A percentile compares a stretch with the other conserved stretches of the same genome.
phyloP scores from a whole-genome alignment of 2,329 filamentous ascomycete genomes.

The Penicillium sp. region DNA sequence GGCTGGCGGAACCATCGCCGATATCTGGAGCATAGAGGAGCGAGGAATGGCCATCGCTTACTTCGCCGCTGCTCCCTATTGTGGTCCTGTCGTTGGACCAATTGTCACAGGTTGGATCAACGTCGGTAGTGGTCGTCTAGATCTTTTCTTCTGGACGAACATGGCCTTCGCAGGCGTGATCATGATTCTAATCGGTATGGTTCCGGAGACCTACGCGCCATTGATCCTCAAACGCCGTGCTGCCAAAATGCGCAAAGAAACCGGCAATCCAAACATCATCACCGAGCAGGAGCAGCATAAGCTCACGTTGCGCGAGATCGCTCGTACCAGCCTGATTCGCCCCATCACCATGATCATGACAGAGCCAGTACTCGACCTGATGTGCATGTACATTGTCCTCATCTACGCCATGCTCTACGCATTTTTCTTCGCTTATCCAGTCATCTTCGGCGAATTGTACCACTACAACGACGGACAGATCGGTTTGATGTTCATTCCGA shows the following conservation, averaged over 20 bases:
- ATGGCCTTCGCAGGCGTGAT: constrained; percentile 29
- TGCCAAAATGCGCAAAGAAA: constrained; percentile 30
- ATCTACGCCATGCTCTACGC: constrained; percentile 47
- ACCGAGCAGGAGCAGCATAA: constrained; percentile 30
- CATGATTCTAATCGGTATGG: constrained; percentile 19
- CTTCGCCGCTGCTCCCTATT: constrained; percentile 72
- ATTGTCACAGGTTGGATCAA: constrained; percentile 69
- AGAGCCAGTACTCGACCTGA: constrained; percentile 27
- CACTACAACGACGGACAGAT: constrained; percentile 33
- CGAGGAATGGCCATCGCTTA: constrained; percentile 76
- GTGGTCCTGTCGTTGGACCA: constrained; percentile 68
- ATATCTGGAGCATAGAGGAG: constrained; percentile 73
- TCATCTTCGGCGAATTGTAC: constrained; percentile 69
- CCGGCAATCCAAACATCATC: constrained; percentile 30
- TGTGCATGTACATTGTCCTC: constrained; percentile 71
- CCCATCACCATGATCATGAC: constrained; percentile 75
- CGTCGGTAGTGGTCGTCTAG: constrained; percentile 28
- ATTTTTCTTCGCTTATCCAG: constrained; percentile 50
- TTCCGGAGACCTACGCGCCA: constrained; percentile 36
- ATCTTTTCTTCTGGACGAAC: constrained; percentile 34
- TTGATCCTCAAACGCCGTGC: constrained; percentile 33
- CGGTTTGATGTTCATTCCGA: constrained; percentile 41
- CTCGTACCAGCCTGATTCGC: constrained; percentile 66
- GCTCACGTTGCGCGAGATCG: constrained; percentile 27
- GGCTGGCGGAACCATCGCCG: constrained; percentile 38